Conservation (phyloP, 2,329 filamentous ascomycete genomes). For the Atkinsonella texensis region DNA sequence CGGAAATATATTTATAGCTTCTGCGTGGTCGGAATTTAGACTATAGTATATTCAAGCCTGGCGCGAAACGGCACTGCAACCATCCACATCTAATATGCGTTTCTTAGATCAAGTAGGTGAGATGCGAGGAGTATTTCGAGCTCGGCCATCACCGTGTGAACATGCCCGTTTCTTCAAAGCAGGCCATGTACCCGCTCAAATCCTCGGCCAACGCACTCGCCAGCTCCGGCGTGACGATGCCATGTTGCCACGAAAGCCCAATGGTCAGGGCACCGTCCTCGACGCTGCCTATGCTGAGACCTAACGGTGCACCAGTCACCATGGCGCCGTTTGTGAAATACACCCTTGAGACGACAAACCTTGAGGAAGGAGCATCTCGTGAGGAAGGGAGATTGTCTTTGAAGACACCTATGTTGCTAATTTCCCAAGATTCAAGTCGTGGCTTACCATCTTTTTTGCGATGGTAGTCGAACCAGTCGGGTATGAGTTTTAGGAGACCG, state of each 20-base stretch:
- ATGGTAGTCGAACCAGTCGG: conserved; percentile 32
- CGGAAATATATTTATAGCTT: too few relatives aligned
- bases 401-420: conserved; percentile 41
- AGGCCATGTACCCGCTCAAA: conserved; percentile 15
- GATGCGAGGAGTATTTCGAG: too few relatives aligned
- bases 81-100: too few relatives aligned
- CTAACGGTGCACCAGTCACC: conserved; percentile 29
- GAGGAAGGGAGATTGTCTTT: conserved; percentile 4
- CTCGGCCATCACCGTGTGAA: conserved; percentile 4
- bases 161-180: conserved; percentile 14
- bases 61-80: too few relatives aligned
- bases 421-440: conserved; percentile 33
- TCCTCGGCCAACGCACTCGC: conserved; percentile 25
- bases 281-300: conserved; percentile 35
- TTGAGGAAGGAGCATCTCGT: conserved; percentile 1
- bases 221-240: conserved; percentile 25
- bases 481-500: conserved; percentile 29
- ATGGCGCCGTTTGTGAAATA: conserved; percentile 39
- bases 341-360: conserved; percentile 28
- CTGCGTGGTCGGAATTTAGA: too few relatives aligned
- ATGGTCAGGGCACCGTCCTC: conserved; percentile 26
- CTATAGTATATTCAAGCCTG: too few relatives aligned
- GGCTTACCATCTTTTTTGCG: conserved; percentile 27
- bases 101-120: too few relatives aligned
- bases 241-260: conserved; percentile 37